Base-by-base conservation (phyloP, 1,284 basidiomycete genomes). In the Ceratobasidium papillatum region DNA sequence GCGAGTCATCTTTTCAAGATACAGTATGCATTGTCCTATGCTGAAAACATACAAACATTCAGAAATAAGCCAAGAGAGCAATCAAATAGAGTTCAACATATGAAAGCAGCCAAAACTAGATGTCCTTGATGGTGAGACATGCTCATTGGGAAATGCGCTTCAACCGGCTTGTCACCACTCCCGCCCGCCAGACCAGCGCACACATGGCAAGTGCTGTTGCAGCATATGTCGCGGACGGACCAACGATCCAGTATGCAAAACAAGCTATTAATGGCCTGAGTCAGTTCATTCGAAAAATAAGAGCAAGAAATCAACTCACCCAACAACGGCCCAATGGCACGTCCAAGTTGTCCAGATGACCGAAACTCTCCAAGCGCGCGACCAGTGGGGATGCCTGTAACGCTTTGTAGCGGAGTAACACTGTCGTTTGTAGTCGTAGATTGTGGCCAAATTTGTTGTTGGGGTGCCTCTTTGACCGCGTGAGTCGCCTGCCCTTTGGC, bases 341-440 rank as follows among this genome's bases (percentile, higher is more conserved):
- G 87, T 2, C 95, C 95, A 52, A 97, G 86, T 80, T 97, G 95
- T 32, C 95, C 95, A 43, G 90, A 88, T 9, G 94, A 95, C 75
- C 95, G 88, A 83, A 96, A 96, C 75, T 87, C 80, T 36, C 95
- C 95, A 58, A 98, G 82, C 0, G 94, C 94, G 78, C 88, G 87
- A n/a, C 95, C 95, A 86, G 75, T 90, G 84, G 0, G 91, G 88
- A 78, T 91, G 86, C 77, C 43, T 49, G 47, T 22, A 45, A 38
- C 7, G 27, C 34, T 47, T 30, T 30, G n/a, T 38, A 25, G 7
- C 1, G 17, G 7, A 12, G 68, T 71, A 4, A 71, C 30, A 25
- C 61, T 69, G 25, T 32, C 41, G 7, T 45, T 17, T 4, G 47
- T 8, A 19, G 19, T 14, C n/a, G 51, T 9, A 27, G 8, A 8